A percentile compares a stretch with the other conserved stretches of the same genome.
These are phyloP conservation scores for Xylaria polymorpha DNA, from an alignment of 2,329 filamentous ascomycete genomes.

Conservation along the genomic window DNA sequence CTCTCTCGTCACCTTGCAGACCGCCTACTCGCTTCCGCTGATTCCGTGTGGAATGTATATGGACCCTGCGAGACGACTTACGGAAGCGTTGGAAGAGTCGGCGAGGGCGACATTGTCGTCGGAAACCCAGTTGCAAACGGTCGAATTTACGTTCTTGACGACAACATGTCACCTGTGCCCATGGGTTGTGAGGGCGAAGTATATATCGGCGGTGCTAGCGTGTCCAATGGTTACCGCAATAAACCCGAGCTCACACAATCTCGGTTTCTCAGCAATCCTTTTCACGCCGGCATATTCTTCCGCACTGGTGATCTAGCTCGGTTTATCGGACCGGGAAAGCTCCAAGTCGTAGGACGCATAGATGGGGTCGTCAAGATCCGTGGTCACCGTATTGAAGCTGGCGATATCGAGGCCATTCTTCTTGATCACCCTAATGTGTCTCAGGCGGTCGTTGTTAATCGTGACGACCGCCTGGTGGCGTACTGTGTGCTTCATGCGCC, in stretches of 20 bases:
- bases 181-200: slow-evolving; percentile 52
- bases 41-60: slow-evolving; percentile 47
- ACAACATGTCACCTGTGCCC: slow-evolving; percentile 52
- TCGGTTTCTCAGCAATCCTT: slow-evolving; percentile 43
- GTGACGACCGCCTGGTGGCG: slow-evolving; percentile 48
- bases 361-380: slow-evolving; percentile 49
- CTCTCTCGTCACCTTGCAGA: slow-evolving; percentile 46
- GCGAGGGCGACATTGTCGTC: slow-evolving; percentile 42
- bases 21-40: slow-evolving; percentile 48
- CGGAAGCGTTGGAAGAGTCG: slow-evolving; percentile 44
- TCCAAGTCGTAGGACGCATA: slow-evolving; percentile 44
- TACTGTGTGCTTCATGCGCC: slow-evolving; percentile 42
- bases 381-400: slow-evolving; percentile 48
- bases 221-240: slow-evolving; percentile 51
- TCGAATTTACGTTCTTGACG: slow-evolving; percentile 56
- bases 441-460: slow-evolving; percentile 45
- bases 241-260: slow-evolving; percentile 37
- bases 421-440: slow-evolving; percentile 40
- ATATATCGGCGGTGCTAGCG: slow-evolving; percentile 48
- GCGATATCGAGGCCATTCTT: slow-evolving; percentile 48
- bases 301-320: slow-evolving; percentile 46
- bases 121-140: slow-evolving; percentile 51
- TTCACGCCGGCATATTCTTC: slow-evolving; percentile 43
- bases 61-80: slow-evolving; percentile 49
- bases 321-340: slow-evolving; percentile 33